phyloP scores from a whole-genome alignment of 768 basidiomycete genomes.

The Harrya chromipes region DNA sequence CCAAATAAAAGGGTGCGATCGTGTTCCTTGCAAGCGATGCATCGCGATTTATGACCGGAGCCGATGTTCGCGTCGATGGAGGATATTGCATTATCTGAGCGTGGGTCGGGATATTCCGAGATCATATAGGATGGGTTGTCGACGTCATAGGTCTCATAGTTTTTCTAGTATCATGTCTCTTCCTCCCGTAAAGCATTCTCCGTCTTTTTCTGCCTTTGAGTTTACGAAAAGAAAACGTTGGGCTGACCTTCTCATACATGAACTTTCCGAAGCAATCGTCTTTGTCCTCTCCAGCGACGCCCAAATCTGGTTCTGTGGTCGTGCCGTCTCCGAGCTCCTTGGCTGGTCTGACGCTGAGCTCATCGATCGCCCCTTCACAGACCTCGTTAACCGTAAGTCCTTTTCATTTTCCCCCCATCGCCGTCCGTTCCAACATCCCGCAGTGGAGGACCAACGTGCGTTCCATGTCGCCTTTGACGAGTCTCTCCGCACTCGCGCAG shows the following conservation, averaged over 20 bases:
- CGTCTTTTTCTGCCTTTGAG: constrained; percentile 49
- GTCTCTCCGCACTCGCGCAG: constrained; percentile 45
- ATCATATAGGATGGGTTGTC: background rate
- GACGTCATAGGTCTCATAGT: constrained; percentile 25
- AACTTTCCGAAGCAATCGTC: constrained; percentile 69
- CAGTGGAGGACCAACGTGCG: constrained; percentile 55
- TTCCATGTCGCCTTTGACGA: constrained; percentile 51
- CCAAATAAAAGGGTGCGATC: constrained; percentile 74
- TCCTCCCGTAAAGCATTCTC: constrained; percentile 8
- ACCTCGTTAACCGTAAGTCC: constrained; percentile 60
- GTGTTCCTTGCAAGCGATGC: constrained; percentile 91
- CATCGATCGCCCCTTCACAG: constrained; percentile 60
- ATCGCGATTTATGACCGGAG: constrained; percentile 85
- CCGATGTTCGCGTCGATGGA: constrained; percentile 84
- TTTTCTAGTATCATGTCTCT: constrained; percentile 16
- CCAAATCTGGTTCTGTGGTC: constrained; percentile 67
- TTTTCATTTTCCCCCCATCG: background rate
- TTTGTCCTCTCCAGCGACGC: constrained; percentile 63
- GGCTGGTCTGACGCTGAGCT: constrained; percentile 78
- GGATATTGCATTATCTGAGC: constrained; percentile 72
- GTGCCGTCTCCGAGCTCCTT: constrained; percentile 64
- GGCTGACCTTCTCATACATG: constrained; percentile 76
- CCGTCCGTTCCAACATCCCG: background rate
- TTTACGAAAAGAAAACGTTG: constrained; percentile 87
- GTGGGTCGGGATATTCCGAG: constrained; percentile 11